Percentiles rank a stretch among this genome's conserved stretches.
Evolutionary conservation across 345 rosid genomes (phyloP).

Genomic region (Viola odorata): DNA sequence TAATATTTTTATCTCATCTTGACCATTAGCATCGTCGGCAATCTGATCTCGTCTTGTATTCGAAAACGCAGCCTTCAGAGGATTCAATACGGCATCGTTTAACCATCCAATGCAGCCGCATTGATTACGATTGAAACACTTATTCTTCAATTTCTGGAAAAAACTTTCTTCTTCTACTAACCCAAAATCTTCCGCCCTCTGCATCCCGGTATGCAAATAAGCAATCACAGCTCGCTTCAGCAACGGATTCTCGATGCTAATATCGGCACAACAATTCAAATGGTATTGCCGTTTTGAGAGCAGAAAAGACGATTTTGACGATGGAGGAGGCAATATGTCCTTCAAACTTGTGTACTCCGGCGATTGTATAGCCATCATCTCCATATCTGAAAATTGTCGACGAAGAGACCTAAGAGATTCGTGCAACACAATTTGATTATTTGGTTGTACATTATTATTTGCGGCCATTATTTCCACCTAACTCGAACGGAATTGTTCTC

Average conservation of each 20-base stretch:
- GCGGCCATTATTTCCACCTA: not conserved
- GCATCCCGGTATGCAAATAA: constrained; percentile 52
- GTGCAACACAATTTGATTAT: not conserved
- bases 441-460: not conserved
- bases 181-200: constrained; percentile 29
- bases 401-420: constrained; percentile 21
- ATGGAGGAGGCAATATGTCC: constrained; percentile 38
- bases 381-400: constrained; percentile 30
- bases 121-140: constrained; percentile 12
- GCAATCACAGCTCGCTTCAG: constrained; percentile 64
- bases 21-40: constrained; percentile 12
- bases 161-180: constrained; percentile 19
- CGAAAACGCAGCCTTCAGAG: constrained; percentile 12
- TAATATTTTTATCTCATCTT: not conserved
- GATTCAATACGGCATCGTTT: constrained; percentile 21
- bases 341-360: constrained; percentile 46
- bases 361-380: constrained; percentile 32
- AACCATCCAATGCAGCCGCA: constrained; percentile 41
- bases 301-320: constrained; percentile 16
- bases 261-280: no score
- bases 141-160: constrained; percentile 22
- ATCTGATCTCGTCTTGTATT: constrained; percentile 7
- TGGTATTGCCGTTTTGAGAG: constrained; percentile 20
- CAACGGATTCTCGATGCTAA: constrained; percentile 46
- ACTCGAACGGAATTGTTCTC: not conserved